These are phyloP conservation scores for Globisporangium splendens DNA, from an alignment of 352 stramenopile species.

Conservation along the genomic window DNA sequence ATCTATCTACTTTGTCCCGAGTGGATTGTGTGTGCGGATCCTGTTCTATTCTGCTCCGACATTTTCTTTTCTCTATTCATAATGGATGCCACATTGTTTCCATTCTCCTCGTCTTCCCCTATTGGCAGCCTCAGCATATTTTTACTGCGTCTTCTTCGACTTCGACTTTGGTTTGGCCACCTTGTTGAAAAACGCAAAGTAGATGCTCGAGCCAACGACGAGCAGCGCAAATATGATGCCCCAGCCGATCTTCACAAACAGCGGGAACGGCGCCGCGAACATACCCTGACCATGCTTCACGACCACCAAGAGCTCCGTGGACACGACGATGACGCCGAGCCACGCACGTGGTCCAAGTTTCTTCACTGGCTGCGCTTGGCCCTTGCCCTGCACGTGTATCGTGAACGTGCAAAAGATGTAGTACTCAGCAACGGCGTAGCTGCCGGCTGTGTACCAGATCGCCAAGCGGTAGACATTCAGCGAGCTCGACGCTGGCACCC, in stretches of 20 bases:
- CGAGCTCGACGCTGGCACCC: slow-evolving; percentile 79
- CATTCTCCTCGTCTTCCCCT: not conserved
- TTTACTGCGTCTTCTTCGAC: slow-evolving; percentile 8
- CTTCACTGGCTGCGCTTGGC: slow-evolving; percentile 52
- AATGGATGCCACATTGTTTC: not conserved
- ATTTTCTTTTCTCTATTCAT: not conserved
- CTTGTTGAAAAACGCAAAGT: slow-evolving; percentile 81
- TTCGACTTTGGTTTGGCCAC: slow-evolving; percentile 19
- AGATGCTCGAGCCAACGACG: slow-evolving; percentile 74
- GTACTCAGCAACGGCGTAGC: slow-evolving; percentile 86
- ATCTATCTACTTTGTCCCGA: too few species aligned
- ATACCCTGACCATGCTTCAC: slow-evolving; percentile 83
- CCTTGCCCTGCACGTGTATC: slow-evolving; percentile 47
- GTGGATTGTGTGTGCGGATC: too few species aligned
- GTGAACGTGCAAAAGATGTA: slow-evolving; percentile 90
- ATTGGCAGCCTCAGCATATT: too few species aligned
- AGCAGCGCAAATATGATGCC: slow-evolving; percentile 69
- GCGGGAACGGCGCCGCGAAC: slow-evolving; percentile 85
- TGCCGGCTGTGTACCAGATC: slow-evolving; percentile 85
- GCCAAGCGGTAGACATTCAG: slow-evolving; percentile 78
- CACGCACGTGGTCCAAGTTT: slow-evolving; percentile 81
- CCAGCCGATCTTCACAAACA: slow-evolving; percentile 80
- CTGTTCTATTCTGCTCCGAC: not conserved
- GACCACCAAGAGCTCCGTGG: slow-evolving; percentile 75
- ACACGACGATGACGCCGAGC: slow-evolving; percentile 78